These are phyloP conservation scores for Fusarium sp. DNA, from an alignment of 2,329 filamentous ascomycete genomes.

Conservation along the genomic window DNA sequence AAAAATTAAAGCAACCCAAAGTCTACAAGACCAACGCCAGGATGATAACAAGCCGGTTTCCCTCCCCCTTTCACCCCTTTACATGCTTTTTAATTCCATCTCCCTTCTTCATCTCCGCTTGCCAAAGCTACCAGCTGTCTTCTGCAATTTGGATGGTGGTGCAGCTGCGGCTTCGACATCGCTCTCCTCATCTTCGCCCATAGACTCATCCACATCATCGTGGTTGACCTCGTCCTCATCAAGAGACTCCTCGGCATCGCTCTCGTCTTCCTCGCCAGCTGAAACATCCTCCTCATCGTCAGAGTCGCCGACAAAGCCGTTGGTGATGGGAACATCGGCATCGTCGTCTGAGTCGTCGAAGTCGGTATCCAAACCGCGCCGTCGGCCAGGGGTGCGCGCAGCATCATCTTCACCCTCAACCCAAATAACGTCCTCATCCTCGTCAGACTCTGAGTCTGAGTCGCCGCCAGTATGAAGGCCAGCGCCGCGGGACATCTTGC, in stretches of 20 bases:
- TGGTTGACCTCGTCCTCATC: constrained; percentile 74
- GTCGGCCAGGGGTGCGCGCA: constrained; percentile 62
- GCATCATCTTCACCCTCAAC: constrained; percentile 88
- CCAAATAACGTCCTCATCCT: constrained; percentile 82
- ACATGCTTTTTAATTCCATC: constrained; percentile 25
- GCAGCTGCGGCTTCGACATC: constrained; percentile 62
- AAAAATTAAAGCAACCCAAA: constrained; percentile 44
- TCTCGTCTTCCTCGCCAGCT: constrained; percentile 58
- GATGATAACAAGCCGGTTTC: constrained; percentile 38
- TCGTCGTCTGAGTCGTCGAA: constrained; percentile 67
- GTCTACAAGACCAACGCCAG: constrained; percentile 52
- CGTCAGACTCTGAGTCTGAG: constrained; percentile 65
- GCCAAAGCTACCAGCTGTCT: constrained; percentile 40
- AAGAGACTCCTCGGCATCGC: constrained; percentile 64
- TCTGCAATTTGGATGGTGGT: constrained; percentile 62
- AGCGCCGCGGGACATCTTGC: constrained; percentile 71
- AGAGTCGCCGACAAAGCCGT: constrained; percentile 70
- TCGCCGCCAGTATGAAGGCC: constrained; percentile 64
- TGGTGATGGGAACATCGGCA: constrained; percentile 70
- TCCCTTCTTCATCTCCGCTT: constrained; percentile 45
- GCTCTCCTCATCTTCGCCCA: constrained; percentile 70
- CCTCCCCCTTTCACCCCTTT: constrained; percentile 23
- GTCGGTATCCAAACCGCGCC: constrained; percentile 55
- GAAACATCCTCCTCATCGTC: constrained; percentile 71
- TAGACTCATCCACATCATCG: constrained; percentile 69